These are phyloP conservation scores for Penicillium sp. DNA, from an alignment of 2,329 filamentous ascomycete species.

Conservation along the genomic window DNA sequence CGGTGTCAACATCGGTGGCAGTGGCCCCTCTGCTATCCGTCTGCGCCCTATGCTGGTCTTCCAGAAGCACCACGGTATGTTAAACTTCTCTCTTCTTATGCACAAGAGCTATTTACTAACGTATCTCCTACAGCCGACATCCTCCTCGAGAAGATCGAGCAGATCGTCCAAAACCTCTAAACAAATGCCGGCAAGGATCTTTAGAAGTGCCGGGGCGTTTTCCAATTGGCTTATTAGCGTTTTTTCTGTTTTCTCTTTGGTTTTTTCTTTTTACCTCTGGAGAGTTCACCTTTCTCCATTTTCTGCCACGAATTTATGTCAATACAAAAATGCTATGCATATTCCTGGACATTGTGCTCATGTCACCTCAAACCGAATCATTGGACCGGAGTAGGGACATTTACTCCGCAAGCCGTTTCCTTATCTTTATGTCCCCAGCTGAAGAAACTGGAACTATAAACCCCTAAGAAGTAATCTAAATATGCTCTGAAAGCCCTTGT, in stretches of 20 bases:
- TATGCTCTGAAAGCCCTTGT: constrained; percentile 11
- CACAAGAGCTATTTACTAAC: not conserved
- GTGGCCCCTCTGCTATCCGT: constrained; percentile 71
- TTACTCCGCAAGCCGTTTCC: not conserved
- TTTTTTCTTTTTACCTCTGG: constrained; percentile 4
- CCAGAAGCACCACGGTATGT: constrained; percentile 57
- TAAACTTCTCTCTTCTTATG: constrained; percentile 1
- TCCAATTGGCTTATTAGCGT: constrained; percentile 20
- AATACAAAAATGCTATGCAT: constrained; percentile 18
- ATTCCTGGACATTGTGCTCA: constrained; percentile 18
- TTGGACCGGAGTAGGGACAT: not conserved
- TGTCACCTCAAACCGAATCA: constrained; percentile 9
- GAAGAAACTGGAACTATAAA: constrained; percentile 1
- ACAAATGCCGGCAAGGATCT: constrained; percentile 5
- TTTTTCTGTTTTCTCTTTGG: constrained; percentile 12
- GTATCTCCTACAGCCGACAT: constrained; percentile 59
- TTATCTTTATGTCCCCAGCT: not conserved
- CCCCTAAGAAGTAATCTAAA: constrained; percentile 6
- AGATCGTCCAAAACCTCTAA: constrained; percentile 58
- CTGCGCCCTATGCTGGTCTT: constrained; percentile 89
- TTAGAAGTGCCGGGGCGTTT: constrained; percentile 16
- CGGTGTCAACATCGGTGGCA: constrained; percentile 85
- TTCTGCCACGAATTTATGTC: constrained; percentile 19
- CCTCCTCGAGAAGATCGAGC: constrained; percentile 74
- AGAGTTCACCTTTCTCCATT: not conserved